Evolutionary conservation across 2,329 filamentous ascomycete species (phyloP), one percentile per base, ranked within the genome.

Genomic region (Stylonectria norvegica): DNA sequence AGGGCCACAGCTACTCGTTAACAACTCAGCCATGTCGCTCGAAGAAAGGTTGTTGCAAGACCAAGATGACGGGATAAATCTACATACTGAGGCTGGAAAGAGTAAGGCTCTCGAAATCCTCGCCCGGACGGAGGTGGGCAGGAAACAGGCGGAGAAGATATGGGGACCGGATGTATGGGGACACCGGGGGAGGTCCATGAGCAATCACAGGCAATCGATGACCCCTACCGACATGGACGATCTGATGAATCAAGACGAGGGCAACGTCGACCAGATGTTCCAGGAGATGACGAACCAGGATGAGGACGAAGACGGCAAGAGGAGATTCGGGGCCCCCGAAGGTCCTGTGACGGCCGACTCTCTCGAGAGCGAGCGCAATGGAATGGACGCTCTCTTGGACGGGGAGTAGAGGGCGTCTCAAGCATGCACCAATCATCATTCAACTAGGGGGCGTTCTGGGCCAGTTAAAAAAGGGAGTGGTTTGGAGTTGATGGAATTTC

Each of bases 251-350:
- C 52, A 61, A 5, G 69, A 71, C 23, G 72, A 73, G 14, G 67
- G 66, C 30, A 73, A 71, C 18, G 72, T 75, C 4, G 72, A 76
- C 40, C 71, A 70, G 48, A 77, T 79, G 72, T 78, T 78, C 53
- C 66, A 71, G 31, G 75, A 78, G 30, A 67, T 79, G 48, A 76
- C 73, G 4, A 75, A 78, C 42, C 67, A 72, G 41, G 71, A 75
- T 12, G 71, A 76, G 17, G 73, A 75, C 4, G 69, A 72, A 11
- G 61, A 63, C 38, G 59, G 41, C 8, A 71, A 69, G 51, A 63
- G 62, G 47, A 64, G 64, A 31, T 59, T 62, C 20, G 36, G 34
- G 2, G 45, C 48, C 20, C 38, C 43, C n/a, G 59, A 65, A 20
- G 58, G 55, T 14, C 53, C 54, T 11, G 61, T 70, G 34, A 71